Conservation (phyloP, 257 asterid genomes). For the Solanum bulbocastanum region DNA sequence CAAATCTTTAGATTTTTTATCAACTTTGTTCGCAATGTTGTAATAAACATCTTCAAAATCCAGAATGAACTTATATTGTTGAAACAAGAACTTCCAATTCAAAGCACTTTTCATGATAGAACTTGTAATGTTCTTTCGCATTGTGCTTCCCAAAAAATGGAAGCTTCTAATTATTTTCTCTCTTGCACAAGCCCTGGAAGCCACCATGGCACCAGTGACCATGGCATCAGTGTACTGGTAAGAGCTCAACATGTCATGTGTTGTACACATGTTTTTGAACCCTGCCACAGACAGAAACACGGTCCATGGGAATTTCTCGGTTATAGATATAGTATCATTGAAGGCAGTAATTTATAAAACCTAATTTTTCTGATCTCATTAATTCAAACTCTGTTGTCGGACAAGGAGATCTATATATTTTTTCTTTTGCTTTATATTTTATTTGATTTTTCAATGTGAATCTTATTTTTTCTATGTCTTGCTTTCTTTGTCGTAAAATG, state of each 20-base stretch:
- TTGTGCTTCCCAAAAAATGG: background rate
- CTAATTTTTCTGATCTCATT: background rate
- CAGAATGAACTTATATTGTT: background rate
- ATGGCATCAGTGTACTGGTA: background rate
- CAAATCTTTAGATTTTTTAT: background rate
- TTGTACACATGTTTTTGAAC: background rate
- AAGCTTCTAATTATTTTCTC: background rate
- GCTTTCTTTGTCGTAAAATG: background rate
- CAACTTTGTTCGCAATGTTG: background rate
- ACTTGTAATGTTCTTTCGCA: background rate
- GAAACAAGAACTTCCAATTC: background rate
- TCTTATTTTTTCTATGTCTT: background rate
- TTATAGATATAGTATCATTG: background rate
- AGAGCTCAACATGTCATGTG: background rate
- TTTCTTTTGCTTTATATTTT: background rate
- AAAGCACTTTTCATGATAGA: background rate
- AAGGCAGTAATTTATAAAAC: background rate
- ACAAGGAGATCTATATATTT: background rate
- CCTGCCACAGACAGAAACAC: background rate
- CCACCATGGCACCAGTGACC: background rate
- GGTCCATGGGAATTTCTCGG: background rate
- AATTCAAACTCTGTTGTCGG: background rate
- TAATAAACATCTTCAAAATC: background rate
- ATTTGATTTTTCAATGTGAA: background rate
- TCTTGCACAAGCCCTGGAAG: background rate